A percentile compares a stretch with the other conserved stretches of the same genome.
Evolutionary conservation across 1,284 basidiomycete genomes (phyloP).

Genomic region (Malassezia yamatoensis): DNA sequence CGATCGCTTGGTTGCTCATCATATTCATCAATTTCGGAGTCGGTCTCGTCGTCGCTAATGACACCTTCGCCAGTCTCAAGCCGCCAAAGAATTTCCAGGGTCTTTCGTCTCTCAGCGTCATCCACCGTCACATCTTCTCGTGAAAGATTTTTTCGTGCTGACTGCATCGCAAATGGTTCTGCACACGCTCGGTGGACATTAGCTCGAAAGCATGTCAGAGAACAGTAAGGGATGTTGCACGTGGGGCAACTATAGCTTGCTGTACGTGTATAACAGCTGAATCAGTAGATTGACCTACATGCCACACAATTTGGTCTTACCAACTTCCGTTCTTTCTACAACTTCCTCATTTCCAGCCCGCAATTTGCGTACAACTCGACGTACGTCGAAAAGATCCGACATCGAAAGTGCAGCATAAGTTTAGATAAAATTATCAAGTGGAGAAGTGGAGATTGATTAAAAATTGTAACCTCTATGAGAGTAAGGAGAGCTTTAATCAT

Average conservation of each 20-base stretch:
- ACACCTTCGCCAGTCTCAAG: constrained; percentile 11
- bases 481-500: background rate
- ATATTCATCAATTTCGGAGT: constrained; percentile 10
- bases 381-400: constrained; percentile 33
- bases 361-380: constrained; percentile 14
- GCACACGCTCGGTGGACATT: constrained; percentile 25
- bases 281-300: constrained; percentile 10
- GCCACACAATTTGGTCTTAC: constrained; percentile 24
- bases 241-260: constrained; percentile 33
- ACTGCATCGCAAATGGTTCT: constrained; percentile 17
- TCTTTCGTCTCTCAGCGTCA: constrained; percentile 9
- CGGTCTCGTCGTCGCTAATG: background rate
- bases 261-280: constrained; percentile 18
- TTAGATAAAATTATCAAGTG: background rate
- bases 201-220: constrained; percentile 28
- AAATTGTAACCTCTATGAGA: background rate
- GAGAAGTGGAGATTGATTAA: background rate
- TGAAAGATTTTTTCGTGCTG: constrained; percentile 4
- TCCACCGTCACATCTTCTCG: constrained; percentile 12
- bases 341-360: background rate
- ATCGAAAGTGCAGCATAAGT: constrained; percentile 7
- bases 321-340: constrained; percentile 5
- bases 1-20: constrained; percentile 17
- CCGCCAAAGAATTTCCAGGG: constrained; percentile 1
- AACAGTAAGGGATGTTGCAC: constrained; percentile 39